Base-by-base conservation (phyloP, 108 stramenopile genomes). In the Nitzschia inconspicua region DNA sequence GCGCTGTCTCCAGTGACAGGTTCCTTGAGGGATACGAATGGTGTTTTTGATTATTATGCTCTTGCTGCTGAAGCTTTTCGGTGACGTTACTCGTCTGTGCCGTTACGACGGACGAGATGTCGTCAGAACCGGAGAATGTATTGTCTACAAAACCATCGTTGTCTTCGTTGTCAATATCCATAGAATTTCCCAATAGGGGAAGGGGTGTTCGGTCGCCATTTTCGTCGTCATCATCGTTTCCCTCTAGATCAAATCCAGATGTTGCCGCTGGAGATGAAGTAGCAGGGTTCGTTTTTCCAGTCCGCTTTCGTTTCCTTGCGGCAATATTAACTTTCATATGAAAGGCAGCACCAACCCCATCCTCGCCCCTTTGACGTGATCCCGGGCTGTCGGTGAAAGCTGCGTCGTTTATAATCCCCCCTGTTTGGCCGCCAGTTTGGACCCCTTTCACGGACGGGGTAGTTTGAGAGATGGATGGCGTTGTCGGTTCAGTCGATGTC, bases 241-340 rank as follows among this genome's bases (percentile, higher is more conserved):
- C 53, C 3, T n/a, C 52, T 23, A 54, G 23, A 16, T 29, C 35
- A 23, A n/a, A n/a, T n/a, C 9, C 29, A 14, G 14, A 31, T 14
- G 5, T 34, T 9, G 31, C 31, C 8, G 31, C 3, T 11, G 16
- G 18, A 2, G 35, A 7, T 9, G 30, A 6, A 24, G 37, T 39
- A 39, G n/a, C 37, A 39, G 14, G 14, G 37, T 63, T 37, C 29
- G 49, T 48, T 51, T 63, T 63, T 36, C 62, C 49, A 25, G 23
- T 25, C 49, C 47, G 46, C 34, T 63, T 34, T n/a, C 19, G 60
- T 49, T 47, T 7, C 26, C 6, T 27, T 5, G 11, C 11, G 14
- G 22, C 25, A 7, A 18, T 9, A 13, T 51, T 46, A 4, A 62
- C 20, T 31, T 49, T 18, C 60, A 62, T 62, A 22, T 47, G 60